Evolutionary conservation across 208 protist genomes (phyloP), one percentile per base, ranked within the genome.

Genomic region (Acanthamoeba royreba): DNA sequence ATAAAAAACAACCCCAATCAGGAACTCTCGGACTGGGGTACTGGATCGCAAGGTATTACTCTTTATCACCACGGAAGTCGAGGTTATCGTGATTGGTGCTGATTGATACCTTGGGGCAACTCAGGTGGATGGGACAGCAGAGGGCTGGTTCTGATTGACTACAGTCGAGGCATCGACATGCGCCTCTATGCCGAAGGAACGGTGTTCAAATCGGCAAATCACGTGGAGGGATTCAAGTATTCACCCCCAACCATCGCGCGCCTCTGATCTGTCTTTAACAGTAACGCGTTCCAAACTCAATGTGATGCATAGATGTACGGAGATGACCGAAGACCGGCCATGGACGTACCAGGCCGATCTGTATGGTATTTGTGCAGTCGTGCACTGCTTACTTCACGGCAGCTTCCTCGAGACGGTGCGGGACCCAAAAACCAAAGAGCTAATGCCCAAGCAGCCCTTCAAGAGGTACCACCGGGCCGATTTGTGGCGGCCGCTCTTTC

Each of bases 61-160:
- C 3, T 47, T 0, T 28, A 42, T 22, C 46, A n/a, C 31, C 19
- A 9, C 17, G 33, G 53, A 35, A 45, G 92, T n/a, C 72, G n/a
- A n/a, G n/a, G n/a, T n/a, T n/a, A n/a, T 69, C 35, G 22, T 19
- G 61, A 11, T 17, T 31, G 15, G 19, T 86, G 8, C 31, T 33
- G 15, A 15, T 83, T 13, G 13, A 31, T 72, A 38, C 47, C 79
- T 4, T 93, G 22, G 11, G 5, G 4, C 1, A 1, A 13, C n/a
- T 2, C 92, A 38, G 58, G 35, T 11, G 72, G 33, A 4, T 96
- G 94, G 93, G 72, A 52, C 38, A 4, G 25, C 5, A 92, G 58
- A 25, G 46, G 95, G 22, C 66, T 96, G 15, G 87, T 49, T 22
- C 46, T 96, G 4, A 83, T 69, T 11, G 74, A 95, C 49, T 96